A percentile compares a stretch with the other conserved stretches of the same genome.
Conservation (phyloP, 148 eudicot genomes). For the Spergularia marina region DNA sequence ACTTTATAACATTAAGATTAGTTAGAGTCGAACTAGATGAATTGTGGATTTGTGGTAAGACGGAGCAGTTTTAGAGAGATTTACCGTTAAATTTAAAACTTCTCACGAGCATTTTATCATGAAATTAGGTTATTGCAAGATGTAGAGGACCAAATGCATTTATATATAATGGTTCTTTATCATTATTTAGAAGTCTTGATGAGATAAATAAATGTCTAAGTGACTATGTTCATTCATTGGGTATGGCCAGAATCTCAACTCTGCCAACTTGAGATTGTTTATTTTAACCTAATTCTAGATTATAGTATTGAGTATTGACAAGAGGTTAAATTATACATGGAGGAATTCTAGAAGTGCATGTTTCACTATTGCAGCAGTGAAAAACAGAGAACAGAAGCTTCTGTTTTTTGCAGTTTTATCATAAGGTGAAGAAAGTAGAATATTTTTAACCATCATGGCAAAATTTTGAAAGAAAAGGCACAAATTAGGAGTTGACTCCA, state of each 20-base stretch:
- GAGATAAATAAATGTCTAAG: slow-evolving; percentile 21
- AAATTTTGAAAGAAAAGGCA: slow-evolving; percentile 19
- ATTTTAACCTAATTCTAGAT: no score
- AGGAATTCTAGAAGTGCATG: neutral
- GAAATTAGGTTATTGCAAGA: no score
- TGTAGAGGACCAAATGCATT: no score
- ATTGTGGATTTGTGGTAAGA: no score
- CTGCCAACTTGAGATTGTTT: slow-evolving; percentile 62
- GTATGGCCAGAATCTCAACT: slow-evolving; percentile 45
- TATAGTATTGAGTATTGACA: no score
- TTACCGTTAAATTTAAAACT: no score
- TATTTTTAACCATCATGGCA: neutral
- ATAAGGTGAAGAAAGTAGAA: slow-evolving; percentile 21
- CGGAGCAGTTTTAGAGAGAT: no score
- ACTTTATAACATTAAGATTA: neutral
- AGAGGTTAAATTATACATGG: no score
- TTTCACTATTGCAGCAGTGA: slow-evolving; percentile 13
- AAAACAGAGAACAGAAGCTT: slow-evolving; percentile 44
- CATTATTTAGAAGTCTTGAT: neutral
- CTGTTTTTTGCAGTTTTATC: slow-evolving; percentile 18
- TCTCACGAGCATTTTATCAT: no score
- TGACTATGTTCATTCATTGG: slow-evolving; percentile 38
- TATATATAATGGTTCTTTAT: no score
- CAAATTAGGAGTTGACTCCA: slow-evolving; percentile 46
- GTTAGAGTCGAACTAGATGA: neutral